Conservation (phyloP, 164 flowering plant genomes). For the Hamamelis virginiana region DNA sequence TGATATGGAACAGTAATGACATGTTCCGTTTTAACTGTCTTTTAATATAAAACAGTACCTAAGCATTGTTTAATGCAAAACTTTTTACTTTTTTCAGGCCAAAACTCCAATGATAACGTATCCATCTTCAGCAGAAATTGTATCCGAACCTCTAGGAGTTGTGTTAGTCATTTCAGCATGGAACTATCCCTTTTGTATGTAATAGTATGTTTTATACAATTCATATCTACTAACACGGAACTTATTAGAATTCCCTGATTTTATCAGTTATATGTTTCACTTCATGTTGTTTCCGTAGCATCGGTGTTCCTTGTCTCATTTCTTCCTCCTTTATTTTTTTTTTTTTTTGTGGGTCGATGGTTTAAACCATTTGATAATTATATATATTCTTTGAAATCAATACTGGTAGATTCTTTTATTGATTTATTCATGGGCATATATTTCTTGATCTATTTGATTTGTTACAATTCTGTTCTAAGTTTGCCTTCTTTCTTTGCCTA, state of each 20-base stretch:
- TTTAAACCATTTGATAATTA: no score
- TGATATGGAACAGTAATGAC: not conserved
- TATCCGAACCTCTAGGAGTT: constrained; percentile 72
- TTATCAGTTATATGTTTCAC: no score
- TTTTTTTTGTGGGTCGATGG: no score
- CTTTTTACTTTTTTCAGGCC: constrained; percentile 37
- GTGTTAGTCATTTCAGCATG: constrained; percentile 69
- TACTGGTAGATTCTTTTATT: no score
- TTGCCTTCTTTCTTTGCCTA: no score
- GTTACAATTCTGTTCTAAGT: no score
- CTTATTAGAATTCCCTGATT: no score
- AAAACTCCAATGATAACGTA: constrained; percentile 45
- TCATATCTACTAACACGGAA: not conserved
- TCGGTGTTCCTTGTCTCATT: no score
- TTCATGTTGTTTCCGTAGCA: no score
- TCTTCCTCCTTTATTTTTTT: not conserved
- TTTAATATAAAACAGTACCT: not conserved
- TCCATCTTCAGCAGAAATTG: constrained; percentile 74
- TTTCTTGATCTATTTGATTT: no score
- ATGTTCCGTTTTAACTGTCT: not conserved
- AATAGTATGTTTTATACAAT: not conserved
- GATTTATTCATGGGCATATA: no score
- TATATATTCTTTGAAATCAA: no score
- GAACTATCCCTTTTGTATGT: constrained; percentile 78
- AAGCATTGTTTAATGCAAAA: not conserved